Evolutionary conservation across 2,329 filamentous ascomycete genomes (phyloP).

Genomic region (Beauveria bassiana): DNA sequence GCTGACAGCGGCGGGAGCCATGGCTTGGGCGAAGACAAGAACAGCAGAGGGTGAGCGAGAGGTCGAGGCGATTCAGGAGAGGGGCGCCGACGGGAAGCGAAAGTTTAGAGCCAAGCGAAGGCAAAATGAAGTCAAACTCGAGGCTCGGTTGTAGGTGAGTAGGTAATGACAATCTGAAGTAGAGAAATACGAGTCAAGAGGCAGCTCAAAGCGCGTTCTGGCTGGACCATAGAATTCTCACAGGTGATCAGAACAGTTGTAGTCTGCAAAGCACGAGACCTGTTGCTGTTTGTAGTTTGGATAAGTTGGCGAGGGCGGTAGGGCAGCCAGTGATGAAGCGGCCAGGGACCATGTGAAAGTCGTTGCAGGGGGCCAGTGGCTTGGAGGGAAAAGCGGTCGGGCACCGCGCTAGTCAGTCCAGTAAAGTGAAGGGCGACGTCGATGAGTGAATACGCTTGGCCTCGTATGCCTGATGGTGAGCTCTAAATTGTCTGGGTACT

Average conservation of each 20-base stretch:
- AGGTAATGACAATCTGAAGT: background rate
- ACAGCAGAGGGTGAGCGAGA: background rate
- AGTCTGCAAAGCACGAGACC: conserved; percentile 30
- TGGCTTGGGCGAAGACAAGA: conserved; percentile 17
- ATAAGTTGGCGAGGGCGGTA: conserved; percentile 18
- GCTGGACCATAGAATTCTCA: conserved; percentile 7
- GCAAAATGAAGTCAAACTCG: conserved; percentile 1
- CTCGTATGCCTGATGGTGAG: background rate
- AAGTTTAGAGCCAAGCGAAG: conserved; percentile 1
- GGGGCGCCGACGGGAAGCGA: conserved; percentile 7
- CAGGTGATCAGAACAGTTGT: conserved; percentile 13
- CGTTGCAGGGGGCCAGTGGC: conserved; percentile 10
- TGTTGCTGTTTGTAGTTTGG: conserved; percentile 28
- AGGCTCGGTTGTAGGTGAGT: conserved; percentile 12
- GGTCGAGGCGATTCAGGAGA: conserved; percentile 7
- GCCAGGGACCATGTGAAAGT: conserved; percentile 23
- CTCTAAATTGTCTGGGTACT: background rate
- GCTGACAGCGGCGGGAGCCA: conserved; percentile 26
- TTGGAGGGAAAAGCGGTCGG: conserved; percentile 7
- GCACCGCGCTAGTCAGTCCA: background rate
- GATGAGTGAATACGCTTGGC: background rate
- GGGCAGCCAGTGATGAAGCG: conserved; percentile 24
- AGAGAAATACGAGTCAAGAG: background rate
- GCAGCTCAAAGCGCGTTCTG: conserved; percentile 8
- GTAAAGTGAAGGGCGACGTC: background rate